These are phyloP conservation scores for Grosmannia penicillata DNA, from an alignment of 2,329 filamentous ascomycete species.

Conservation along the genomic window DNA sequence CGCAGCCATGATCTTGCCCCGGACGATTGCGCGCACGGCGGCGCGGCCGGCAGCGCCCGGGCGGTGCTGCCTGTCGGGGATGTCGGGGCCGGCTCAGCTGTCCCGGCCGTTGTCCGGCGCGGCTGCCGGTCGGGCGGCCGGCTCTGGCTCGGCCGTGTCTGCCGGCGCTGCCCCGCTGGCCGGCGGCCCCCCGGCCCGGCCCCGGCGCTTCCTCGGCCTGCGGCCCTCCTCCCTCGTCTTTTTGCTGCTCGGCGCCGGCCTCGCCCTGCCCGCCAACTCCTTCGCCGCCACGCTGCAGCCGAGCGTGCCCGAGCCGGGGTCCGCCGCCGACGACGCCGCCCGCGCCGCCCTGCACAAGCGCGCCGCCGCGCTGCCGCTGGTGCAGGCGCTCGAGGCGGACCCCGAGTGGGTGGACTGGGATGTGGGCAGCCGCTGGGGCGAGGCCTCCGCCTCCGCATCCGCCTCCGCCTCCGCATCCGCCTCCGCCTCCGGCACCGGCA, in stretches of 20 bases:
- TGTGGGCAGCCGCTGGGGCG: constrained; percentile 3
- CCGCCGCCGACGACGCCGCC: neutral
- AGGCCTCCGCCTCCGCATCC: neutral
- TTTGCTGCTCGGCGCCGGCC: constrained; percentile 1
- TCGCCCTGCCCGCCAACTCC: neutral
- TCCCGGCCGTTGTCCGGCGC: no score
- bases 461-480: neutral
- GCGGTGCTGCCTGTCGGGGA: no score
- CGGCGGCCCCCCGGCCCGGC: no score
- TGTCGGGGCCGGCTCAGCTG: no score
- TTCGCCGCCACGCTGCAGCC: neutral
- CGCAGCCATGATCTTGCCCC: no score
- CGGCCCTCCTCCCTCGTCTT: constrained; percentile 3
- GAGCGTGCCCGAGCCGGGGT: constrained; percentile 1
- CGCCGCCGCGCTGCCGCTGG: constrained; percentile 3
- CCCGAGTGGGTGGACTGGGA: constrained; percentile 10
- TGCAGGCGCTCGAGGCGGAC: constrained; percentile 7
- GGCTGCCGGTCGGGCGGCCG: no score
- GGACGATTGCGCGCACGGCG: no score
- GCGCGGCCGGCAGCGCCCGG: no score
- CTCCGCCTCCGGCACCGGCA: neutral
- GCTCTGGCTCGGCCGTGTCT: no score
- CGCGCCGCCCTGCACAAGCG: neutral
- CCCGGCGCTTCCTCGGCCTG: no score
- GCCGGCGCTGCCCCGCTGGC: no score